Evolutionary conservation across 495 filamentous ascomycete species (phyloP).

Genomic region (Podospora didyma): DNA sequence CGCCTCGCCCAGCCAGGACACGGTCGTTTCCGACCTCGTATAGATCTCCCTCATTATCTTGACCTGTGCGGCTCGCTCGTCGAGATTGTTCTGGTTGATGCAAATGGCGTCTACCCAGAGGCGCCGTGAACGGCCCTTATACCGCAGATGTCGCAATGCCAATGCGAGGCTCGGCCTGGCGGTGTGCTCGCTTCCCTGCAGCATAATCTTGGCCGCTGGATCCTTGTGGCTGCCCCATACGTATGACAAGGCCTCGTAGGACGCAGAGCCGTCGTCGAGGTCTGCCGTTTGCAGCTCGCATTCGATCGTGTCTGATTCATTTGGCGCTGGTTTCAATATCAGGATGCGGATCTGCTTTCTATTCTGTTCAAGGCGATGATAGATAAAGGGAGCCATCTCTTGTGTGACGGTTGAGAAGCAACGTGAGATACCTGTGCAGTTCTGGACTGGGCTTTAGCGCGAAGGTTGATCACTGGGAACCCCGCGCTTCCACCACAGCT

Average conservation of each 20-base stretch:
- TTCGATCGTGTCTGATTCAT: not conserved
- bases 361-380: not conserved
- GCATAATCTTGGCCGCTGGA: too few relatives aligned
- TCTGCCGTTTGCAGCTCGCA: not conserved
- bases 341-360: not conserved
- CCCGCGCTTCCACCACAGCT: too few relatives aligned
- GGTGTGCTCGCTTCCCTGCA: too few relatives aligned
- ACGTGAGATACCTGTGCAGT: too few relatives aligned
- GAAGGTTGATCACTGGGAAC: too few relatives aligned
- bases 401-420: too few relatives aligned
- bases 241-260: conserved; percentile 1
- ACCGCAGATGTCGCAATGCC: not conserved
- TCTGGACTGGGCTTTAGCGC: too few relatives aligned
- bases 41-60: not conserved
- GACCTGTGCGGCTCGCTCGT: not conserved
- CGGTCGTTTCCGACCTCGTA: not conserved
- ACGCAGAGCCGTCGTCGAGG: not conserved
- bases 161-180: not conserved
- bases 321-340: not conserved
- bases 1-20: not conserved
- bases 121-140: not conserved
- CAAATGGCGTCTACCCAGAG: not conserved
- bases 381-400: not conserved
- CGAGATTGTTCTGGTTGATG: not conserved
- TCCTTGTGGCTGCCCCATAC: not conserved